Percentiles rank a stretch among this genome's conserved stretches.
phyloP scores from a whole-genome alignment of 164 flowering plant species.

The Nelumbo lutea region DNA sequence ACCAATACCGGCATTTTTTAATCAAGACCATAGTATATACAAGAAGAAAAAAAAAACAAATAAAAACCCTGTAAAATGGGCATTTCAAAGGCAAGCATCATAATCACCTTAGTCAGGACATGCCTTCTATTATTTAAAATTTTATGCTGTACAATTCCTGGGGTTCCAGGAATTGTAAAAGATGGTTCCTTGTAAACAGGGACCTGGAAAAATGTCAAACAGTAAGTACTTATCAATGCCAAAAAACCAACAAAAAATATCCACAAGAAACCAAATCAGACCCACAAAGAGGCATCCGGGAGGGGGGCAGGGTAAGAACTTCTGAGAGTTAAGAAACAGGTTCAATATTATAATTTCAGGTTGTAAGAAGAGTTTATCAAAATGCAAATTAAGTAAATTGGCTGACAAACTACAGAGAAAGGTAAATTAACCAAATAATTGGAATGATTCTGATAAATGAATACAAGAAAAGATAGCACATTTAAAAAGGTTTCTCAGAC shows the following conservation, averaged over 20 bases:
- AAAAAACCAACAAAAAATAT: background rate
- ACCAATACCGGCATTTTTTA: background rate
- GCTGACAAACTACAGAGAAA: no score
- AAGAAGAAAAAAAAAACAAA: background rate
- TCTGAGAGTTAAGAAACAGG: no score
- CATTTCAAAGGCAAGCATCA: background rate
- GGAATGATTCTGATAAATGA: no score
- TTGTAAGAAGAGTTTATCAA: no score
- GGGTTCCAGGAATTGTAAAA: constrained; percentile 65
- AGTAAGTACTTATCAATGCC: background rate
- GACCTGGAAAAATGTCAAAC: constrained; percentile 36
- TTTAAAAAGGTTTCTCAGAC: no score
- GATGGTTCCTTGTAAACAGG: constrained; percentile 78
- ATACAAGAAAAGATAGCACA: no score
- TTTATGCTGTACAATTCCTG: constrained; percentile 89
- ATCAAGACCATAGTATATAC: background rate
- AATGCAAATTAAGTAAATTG: no score
- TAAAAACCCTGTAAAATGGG: background rate
- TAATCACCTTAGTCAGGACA: constrained; percentile 79
- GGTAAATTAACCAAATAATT: no score
- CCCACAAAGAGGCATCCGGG: background rate
- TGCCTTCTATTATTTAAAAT: constrained; percentile 90
- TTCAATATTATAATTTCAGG: no score
- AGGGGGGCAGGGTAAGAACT: no score
- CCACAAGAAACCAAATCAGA: background rate